Evolutionary conservation across 768 basidiomycete genomes (phyloP).

Genomic region (Suillus cothurnatus): DNA sequence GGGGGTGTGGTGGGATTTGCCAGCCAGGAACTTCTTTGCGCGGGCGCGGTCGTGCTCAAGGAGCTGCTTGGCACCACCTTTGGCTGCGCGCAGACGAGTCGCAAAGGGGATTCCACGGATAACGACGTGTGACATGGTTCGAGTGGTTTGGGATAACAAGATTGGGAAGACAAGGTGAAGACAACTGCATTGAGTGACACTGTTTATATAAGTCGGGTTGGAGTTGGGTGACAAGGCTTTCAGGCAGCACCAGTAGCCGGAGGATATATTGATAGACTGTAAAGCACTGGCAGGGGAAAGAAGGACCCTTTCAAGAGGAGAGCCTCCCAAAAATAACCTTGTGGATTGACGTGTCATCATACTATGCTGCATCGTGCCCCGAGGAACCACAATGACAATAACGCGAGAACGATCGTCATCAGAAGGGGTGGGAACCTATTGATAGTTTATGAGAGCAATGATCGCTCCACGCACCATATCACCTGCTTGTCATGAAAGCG

Average conservation of each 20-base stretch:
- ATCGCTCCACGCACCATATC: background rate
- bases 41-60: slow-evolving; percentile 51
- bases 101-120: slow-evolving; percentile 47
- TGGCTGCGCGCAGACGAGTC: slow-evolving; percentile 11
- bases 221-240: background rate
- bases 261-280: background rate
- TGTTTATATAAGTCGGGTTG: slow-evolving; percentile 21
- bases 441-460: background rate
- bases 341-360: background rate
- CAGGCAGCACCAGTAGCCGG: slow-evolving; percentile 1
- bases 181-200: background rate
- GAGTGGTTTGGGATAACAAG: background rate
- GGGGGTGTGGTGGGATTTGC: slow-evolving; percentile 58
- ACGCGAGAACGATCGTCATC: background rate
- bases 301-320: background rate
- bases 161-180: slow-evolving; percentile 1
- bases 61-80: slow-evolving; percentile 43
- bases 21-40: slow-evolving; percentile 56
- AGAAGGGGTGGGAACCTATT: background rate
- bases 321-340: background rate
- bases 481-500: background rate
- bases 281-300: background rate
- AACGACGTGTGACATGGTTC: slow-evolving; percentile 39
- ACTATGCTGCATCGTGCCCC: background rate
- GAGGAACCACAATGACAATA: background rate